Evolutionary conservation across 176 grass and related monocot genomes (phyloP).

Genomic region (Puccinellia tenuiflora): DNA sequence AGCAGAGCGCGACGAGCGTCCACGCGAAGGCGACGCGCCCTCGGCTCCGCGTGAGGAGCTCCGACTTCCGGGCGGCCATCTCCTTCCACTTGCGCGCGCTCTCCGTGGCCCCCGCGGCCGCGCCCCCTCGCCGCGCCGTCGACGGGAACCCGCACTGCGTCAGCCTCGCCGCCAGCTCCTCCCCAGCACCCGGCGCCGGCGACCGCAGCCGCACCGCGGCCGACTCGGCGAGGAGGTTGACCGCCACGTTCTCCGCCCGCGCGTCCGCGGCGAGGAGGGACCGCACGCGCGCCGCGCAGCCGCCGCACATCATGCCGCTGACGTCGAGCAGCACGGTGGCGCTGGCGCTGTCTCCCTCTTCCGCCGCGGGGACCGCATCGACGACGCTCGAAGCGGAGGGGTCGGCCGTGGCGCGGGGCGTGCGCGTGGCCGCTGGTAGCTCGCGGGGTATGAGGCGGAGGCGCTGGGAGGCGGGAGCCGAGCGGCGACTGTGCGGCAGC

Average conservation of each 20-base stretch:
- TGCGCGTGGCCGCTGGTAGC: no score
- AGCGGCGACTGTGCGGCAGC: conserved; percentile 9
- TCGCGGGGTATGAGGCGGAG: not conserved
- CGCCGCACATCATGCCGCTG: conserved; percentile 94
- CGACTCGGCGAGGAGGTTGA: conserved; percentile 88
- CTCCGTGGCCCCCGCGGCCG: conserved; percentile 51
- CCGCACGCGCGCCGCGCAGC: conserved; percentile 82
- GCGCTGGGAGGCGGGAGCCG: not conserved
- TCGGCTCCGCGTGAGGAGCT: conserved; percentile 65
- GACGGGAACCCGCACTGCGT: conserved; percentile 77
- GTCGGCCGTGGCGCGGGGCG: conserved; percentile 18
- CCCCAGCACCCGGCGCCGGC: conserved; percentile 20
- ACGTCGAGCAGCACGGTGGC: conserved; percentile 74
- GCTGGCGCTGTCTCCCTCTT: not conserved
- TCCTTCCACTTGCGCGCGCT: conserved; percentile 86
- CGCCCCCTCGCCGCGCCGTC: conserved; percentile 32
- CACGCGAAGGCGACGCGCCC: conserved; percentile 76
- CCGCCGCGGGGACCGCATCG: not conserved
- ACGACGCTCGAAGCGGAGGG: conserved; percentile 35
- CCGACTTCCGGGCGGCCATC: conserved; percentile 78
- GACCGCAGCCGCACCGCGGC: conserved; percentile 61
- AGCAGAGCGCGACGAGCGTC: conserved; percentile 99
- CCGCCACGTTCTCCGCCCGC: conserved; percentile 64
- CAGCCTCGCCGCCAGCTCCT: conserved; percentile 70
- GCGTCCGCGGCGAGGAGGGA: conserved; percentile 62